Conservation (phyloP, 306 rosid genomes). For the Abrus pulchellus region DNA sequence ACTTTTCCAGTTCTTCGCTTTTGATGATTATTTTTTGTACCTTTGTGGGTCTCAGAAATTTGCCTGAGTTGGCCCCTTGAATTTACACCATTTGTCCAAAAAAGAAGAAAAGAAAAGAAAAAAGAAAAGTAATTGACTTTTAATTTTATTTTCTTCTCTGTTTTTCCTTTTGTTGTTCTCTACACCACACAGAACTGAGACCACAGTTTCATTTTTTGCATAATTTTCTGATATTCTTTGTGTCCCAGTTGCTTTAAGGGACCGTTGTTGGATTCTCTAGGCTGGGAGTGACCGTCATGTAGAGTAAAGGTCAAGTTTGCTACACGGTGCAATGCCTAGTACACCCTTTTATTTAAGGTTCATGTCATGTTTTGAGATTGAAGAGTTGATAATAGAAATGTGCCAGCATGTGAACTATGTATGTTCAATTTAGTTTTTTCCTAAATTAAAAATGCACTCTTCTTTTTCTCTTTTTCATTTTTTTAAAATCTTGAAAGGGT, state of each 20-base stretch:
- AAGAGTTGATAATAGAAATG: background rate
- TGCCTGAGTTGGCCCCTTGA: conserved; percentile 15
- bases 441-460: background rate
- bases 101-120: conserved; percentile 28
- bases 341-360: conserved; percentile 38
- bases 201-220: background rate
- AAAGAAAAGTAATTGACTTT: background rate
- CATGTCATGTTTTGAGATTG: background rate
- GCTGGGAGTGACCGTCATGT: conserved; percentile 41
- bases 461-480: background rate
- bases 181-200: conserved; percentile 48
- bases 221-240: conserved; percentile 49
- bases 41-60: conserved; percentile 44
- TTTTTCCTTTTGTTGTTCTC: background rate
- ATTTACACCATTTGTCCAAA: conserved; percentile 28
- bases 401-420: background rate
- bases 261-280: conserved; percentile 66
- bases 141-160: conserved; percentile 11
- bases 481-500: background rate
- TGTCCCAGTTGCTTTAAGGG: conserved; percentile 55
- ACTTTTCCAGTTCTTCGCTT: conserved; percentile 60
- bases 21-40: conserved; percentile 48
- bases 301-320: conserved; percentile 41
- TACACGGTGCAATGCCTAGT: conserved; percentile 38
- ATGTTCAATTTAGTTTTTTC: background rate